A percentile compares a stretch with the other conserved stretches of the same genome.
Evolutionary conservation across 257 asterid species (phyloP).

Genomic region (Rehmannia glutinosa): DNA sequence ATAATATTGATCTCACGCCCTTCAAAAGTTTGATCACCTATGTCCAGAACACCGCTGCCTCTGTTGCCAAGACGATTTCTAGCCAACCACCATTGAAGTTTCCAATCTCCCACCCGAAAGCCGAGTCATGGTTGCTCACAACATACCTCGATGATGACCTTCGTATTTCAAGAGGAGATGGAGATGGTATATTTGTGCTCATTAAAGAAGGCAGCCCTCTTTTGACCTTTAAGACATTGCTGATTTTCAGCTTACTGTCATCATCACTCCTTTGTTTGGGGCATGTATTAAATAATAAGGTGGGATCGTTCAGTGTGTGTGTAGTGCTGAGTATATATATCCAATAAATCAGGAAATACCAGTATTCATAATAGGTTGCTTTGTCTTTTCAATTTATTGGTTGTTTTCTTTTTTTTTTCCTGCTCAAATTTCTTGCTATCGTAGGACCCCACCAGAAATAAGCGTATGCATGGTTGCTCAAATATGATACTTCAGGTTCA

Average conservation of each 20-base stretch:
- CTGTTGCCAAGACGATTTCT: conserved; percentile 75
- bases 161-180: conserved; percentile 87
- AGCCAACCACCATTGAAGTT: conserved; percentile 81
- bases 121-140: conserved; percentile 89
- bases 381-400: no score
- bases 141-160: conserved; percentile 86
- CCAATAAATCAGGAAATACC: no score
- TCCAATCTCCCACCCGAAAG: conserved; percentile 45
- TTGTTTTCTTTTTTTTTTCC: no score
- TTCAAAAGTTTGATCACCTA: conserved; percentile 69
- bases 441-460: no score
- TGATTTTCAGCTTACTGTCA: neutral
- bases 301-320: no score
- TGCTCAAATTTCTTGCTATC: no score
- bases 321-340: no score
- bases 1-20: conserved; percentile 76
- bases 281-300: neutral
- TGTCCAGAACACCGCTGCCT: conserved; percentile 79
- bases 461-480: no score
- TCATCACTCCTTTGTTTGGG: neutral
- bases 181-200: conserved; percentile 79
- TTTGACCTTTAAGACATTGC: conserved; percentile 30
- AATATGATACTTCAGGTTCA: no score
- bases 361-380: no score
- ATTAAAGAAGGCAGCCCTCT: conserved; percentile 75